Evolutionary conservation across 352 stramenopile species (phyloP).

Genomic region (Ophiocytium majus): DNA sequence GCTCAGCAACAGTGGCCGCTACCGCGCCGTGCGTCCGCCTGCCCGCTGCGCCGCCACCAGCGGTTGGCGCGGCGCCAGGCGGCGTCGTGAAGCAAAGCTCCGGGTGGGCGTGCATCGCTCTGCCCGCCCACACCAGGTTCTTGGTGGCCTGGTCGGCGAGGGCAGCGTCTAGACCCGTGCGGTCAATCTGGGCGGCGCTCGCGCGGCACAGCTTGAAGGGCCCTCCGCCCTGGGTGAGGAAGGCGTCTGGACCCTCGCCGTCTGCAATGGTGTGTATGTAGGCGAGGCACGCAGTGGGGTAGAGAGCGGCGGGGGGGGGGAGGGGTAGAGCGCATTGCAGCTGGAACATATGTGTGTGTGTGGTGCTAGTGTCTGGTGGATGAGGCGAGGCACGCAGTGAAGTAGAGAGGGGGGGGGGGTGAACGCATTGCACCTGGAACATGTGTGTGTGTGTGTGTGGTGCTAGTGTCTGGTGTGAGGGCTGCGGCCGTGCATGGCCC

Average conservation of each 20-base stretch:
- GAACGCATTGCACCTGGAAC: too few relatives aligned
- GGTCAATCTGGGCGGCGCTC: background rate
- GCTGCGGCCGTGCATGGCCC: too few relatives aligned
- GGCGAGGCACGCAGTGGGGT: background rate
- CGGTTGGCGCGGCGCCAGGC: background rate
- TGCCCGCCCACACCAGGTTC: conserved; percentile 44
- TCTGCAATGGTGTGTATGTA: background rate
- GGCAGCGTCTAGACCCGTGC: conserved; percentile 24
- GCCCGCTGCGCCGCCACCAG: background rate
- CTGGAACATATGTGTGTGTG: too few relatives aligned
- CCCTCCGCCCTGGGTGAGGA: background rate
- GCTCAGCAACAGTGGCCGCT: background rate
- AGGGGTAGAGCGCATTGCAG: background rate
- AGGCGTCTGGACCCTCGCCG: background rate
- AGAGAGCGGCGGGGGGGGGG: too few relatives aligned
- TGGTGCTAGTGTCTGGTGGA: too few relatives aligned
- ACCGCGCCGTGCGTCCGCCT: background rate
- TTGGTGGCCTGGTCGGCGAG: conserved; percentile 39
- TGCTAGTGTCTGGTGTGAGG: too few relatives aligned
- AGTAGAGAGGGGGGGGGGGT: too few relatives aligned
- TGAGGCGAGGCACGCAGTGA: too few relatives aligned
- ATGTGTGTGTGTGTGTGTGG: too few relatives aligned
- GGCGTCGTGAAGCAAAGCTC: conserved; percentile 43
- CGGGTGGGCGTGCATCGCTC: conserved; percentile 52
- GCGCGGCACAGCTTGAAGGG: conserved; percentile 27